A percentile compares a stretch with the other conserved stretches of the same genome.
Conservation (phyloP, 176 grass and related monocot genomes). For the Oryza longistaminata region DNA sequence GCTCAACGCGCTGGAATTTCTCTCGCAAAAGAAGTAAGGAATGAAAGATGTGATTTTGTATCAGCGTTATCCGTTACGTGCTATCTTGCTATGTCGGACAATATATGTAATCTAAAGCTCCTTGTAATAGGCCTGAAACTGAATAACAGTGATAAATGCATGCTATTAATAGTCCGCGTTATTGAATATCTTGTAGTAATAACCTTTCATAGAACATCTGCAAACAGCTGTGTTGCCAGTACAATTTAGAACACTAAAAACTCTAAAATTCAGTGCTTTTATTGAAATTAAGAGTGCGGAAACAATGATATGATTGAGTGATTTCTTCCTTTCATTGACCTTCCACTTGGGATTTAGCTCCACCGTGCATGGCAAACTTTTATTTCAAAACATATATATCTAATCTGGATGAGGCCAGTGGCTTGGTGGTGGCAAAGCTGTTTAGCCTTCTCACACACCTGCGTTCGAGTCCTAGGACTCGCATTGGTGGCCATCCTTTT, state of each 20-base stretch:
- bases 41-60: slow-evolving; percentile 4
- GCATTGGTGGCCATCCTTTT: background rate
- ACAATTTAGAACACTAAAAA: background rate
- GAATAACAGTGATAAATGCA: background rate
- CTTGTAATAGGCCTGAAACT: slow-evolving; percentile 22
- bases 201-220: background rate
- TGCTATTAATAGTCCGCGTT: background rate
- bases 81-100: background rate
- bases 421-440: background rate
- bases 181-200: background rate
- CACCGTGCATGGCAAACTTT: background rate
- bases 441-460: background rate
- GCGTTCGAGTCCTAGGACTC: background rate
- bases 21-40: slow-evolving; percentile 88
- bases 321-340: background rate
- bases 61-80: background rate
- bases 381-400: background rate
- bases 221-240: background rate
- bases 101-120: background rate
- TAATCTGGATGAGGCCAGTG: background rate
- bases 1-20: slow-evolving; percentile 72
- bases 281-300: background rate
- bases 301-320: background rate
- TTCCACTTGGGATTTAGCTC: background rate
- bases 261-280: background rate